Evolutionary conservation across 345 rosid genomes (phyloP).

Genomic region (Moringa oleifera): DNA sequence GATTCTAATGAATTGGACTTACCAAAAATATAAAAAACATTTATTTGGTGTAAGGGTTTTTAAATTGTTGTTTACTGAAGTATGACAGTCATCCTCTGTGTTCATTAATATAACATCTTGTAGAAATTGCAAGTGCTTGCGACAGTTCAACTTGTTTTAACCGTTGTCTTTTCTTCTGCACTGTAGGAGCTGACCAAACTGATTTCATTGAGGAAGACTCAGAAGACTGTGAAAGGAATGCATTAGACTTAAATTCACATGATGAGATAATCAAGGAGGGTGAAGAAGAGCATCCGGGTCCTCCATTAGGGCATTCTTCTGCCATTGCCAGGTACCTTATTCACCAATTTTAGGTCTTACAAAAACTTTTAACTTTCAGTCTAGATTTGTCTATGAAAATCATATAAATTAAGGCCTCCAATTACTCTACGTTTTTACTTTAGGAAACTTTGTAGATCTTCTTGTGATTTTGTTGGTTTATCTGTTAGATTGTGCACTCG

Average conservation of each 20-base stretch:
- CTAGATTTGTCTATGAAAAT: no score
- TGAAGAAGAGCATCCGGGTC: slow-evolving; percentile 28
- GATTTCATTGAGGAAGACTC: slow-evolving; percentile 25
- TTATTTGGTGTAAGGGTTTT: neutral
- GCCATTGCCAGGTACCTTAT: slow-evolving; percentile 24
- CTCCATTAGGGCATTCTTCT: slow-evolving; percentile 14
- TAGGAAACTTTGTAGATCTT: slow-evolving; percentile 5
- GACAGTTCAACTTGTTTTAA: neutral
- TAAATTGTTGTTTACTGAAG: neutral
- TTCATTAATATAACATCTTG: neutral
- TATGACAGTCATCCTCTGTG: neutral
- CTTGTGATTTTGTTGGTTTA: slow-evolving; percentile 11
- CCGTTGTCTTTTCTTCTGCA: neutral
- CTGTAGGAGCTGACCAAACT: slow-evolving; percentile 24
- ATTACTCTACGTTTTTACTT: no score
- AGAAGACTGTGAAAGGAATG: slow-evolving; percentile 17
- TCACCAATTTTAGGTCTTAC: slow-evolving; percentile 1
- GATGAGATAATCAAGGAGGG: slow-evolving; percentile 5
- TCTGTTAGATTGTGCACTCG: slow-evolving; percentile 14
- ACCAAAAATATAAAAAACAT: no score
- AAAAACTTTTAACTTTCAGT: no score
- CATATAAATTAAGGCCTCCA: slow-evolving; percentile 11
- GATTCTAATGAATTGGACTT: neutral
- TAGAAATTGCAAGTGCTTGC: neutral
- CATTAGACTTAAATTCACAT: slow-evolving; percentile 8